Evolutionary conservation across 352 stramenopile species (phyloP).

Genomic region (Globisporangium lucens): DNA sequence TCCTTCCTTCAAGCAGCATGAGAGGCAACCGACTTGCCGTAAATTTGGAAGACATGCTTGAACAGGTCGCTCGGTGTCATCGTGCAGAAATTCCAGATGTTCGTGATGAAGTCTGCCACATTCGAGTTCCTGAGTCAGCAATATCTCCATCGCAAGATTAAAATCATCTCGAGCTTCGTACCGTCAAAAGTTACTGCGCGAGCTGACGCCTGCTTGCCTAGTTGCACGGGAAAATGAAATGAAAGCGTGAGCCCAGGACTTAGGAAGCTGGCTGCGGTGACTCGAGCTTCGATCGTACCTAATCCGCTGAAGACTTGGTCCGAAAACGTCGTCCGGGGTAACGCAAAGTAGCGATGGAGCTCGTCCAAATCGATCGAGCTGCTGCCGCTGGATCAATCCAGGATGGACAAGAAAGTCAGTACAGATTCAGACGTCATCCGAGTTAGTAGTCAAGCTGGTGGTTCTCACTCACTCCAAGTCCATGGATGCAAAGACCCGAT

Average conservation of each 20-base stretch:
- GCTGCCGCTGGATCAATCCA: slow-evolving; percentile 30
- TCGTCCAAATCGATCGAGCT: slow-evolving; percentile 57
- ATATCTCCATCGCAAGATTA: not conserved
- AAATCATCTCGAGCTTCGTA: not conserved
- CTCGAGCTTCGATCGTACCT: slow-evolving; percentile 17
- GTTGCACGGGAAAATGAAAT: not conserved
- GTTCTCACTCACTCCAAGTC: slow-evolving; percentile 48
- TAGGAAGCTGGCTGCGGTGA: not conserved
- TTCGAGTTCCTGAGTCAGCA: not conserved
- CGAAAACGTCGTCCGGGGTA: slow-evolving; percentile 39
- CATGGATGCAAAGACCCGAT: slow-evolving; percentile 44
- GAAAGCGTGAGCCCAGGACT: not conserved
- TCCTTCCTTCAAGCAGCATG: not conserved
- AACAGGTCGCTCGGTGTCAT: slow-evolving; percentile 40
- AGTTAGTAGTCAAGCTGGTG: not conserved
- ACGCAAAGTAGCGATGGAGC: slow-evolving; percentile 38
- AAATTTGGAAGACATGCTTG: slow-evolving; percentile 43
- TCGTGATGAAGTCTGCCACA: slow-evolving; percentile 46
- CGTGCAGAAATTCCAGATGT: slow-evolving; percentile 62
- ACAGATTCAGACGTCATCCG: not conserved
- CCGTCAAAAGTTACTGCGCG: slow-evolving; percentile 46
- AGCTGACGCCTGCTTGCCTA: slow-evolving; percentile 38
- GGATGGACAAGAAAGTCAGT: not conserved
- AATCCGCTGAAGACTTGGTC: slow-evolving; percentile 56
- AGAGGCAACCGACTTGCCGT: slow-evolving; percentile 20